These are phyloP conservation scores for Phoenix dactylifera DNA, from an alignment of 176 grass and related monocot genomes.

Conservation along the genomic window DNA sequence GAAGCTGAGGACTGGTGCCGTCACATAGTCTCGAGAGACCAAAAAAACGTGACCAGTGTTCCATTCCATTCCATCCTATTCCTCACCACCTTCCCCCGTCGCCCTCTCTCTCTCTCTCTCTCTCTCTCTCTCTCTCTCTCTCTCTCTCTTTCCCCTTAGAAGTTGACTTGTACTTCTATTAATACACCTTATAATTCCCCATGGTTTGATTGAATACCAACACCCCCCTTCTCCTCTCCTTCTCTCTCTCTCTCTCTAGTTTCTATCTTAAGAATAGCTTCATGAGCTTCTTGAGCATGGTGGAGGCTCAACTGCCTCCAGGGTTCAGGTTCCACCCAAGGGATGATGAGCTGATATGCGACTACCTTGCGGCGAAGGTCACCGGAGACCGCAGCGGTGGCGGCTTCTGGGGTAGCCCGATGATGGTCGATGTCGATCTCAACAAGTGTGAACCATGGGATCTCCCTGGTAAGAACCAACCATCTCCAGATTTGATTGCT, in stretches of 20 bases:
- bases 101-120: too few species aligned
- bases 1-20: too few species aligned
- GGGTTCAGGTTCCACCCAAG: slow-evolving; percentile 92
- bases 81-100: too few species aligned
- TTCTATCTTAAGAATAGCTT: background rate
- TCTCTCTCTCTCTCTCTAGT: slow-evolving; percentile 1
- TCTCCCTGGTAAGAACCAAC: slow-evolving; percentile 53
- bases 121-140: too few species aligned
- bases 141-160: too few species aligned
- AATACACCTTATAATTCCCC: slow-evolving; percentile 46
- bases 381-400: slow-evolving; percentile 21
- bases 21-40: too few species aligned
- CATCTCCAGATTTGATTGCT: too few species aligned
- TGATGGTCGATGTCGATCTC: slow-evolving; percentile 74
- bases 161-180: too few species aligned
- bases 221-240: background rate
- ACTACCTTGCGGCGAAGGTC: slow-evolving; percentile 69
- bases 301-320: slow-evolving; percentile 78
- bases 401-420: slow-evolving; percentile 23
- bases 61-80: too few species aligned
- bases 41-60: too few species aligned
- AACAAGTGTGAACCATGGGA: slow-evolving; percentile 98
- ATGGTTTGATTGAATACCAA: too few species aligned
- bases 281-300: slow-evolving; percentile 93
- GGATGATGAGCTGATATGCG: slow-evolving; percentile 93